phyloP scores from a whole-genome alignment of 306 rosid species.

The Fagus sylvatica region DNA sequence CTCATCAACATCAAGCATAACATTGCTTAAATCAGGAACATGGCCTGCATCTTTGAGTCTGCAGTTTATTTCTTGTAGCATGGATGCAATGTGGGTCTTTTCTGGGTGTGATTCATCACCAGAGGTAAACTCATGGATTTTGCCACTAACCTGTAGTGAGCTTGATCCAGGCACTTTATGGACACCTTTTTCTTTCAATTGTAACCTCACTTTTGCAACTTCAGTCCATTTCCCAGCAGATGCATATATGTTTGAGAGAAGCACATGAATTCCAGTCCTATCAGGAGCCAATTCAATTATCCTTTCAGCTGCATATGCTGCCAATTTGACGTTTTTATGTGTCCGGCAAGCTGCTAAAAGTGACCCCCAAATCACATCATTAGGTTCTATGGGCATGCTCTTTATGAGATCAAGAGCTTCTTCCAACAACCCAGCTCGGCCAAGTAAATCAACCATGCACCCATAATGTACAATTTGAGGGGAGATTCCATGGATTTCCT shows the following conservation, averaged over 20 bases:
- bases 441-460: slow-evolving; percentile 79
- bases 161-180: slow-evolving; percentile 70
- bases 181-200: slow-evolving; percentile 60
- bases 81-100: slow-evolving; percentile 37
- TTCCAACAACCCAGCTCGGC: slow-evolving; percentile 62
- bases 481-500: slow-evolving; percentile 38
- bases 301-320: slow-evolving; percentile 56
- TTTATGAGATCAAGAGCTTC: slow-evolving; percentile 67
- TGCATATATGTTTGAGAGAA: slow-evolving; percentile 73
- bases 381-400: slow-evolving; percentile 75
- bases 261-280: slow-evolving; percentile 56
- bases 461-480: slow-evolving; percentile 75
- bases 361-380: slow-evolving; percentile 76
- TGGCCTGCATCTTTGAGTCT: slow-evolving; percentile 60
- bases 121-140: slow-evolving; percentile 68
- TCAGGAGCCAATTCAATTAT: slow-evolving; percentile 49
- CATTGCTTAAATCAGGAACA: slow-evolving; percentile 74
- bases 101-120: slow-evolving; percentile 59
- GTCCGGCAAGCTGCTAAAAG: slow-evolving; percentile 75
- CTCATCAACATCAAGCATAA: slow-evolving; percentile 68
- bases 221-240: slow-evolving; percentile 76
- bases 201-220: slow-evolving; percentile 79
- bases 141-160: slow-evolving; percentile 56
- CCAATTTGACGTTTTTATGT: slow-evolving; percentile 57
- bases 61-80: slow-evolving; percentile 60